Percentiles rank a stretch among this genome's conserved stretches.
Conservation (phyloP, 306 rosid species). For the Hylodesmum podocarpum region DNA sequence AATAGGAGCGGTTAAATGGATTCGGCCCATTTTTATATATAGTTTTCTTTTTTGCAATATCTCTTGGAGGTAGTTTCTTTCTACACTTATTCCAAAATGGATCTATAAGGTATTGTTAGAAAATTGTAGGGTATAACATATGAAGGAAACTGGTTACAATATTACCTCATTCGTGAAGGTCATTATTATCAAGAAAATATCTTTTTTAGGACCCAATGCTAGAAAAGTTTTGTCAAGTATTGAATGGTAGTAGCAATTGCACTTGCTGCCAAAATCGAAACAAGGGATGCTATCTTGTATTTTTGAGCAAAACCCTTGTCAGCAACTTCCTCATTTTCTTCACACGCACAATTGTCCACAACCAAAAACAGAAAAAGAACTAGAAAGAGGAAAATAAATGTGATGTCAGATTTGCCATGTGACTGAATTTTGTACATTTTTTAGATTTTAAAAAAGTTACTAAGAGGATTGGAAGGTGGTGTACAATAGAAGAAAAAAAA, state of each 20-base stretch:
- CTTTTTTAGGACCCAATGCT: conserved; percentile 31
- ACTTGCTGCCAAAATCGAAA: conserved; percentile 35
- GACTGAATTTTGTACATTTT: background rate
- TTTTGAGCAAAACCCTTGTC: background rate
- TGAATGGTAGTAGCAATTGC: conserved; percentile 45
- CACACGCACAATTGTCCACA: conserved; percentile 46
- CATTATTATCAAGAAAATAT: conserved; percentile 44
- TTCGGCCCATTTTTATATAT: too few relatives aligned
- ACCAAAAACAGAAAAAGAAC: background rate
- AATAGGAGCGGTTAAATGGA: too few relatives aligned
- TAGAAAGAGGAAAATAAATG: background rate
- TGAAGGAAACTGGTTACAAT: too few relatives aligned
- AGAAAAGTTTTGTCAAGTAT: conserved; percentile 35
- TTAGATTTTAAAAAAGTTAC: background rate
- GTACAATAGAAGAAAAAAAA: background rate
- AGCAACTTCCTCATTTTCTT: background rate
- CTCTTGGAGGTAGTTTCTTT: too few relatives aligned
- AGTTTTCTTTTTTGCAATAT: too few relatives aligned
- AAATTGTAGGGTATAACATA: too few relatives aligned
- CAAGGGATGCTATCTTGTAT: conserved; percentile 22
- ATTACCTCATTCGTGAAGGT: conserved; percentile 54
- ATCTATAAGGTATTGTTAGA: too few relatives aligned
- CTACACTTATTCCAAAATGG: too few relatives aligned
- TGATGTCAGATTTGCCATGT: background rate
- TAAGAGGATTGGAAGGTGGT: background rate